These are phyloP conservation scores for Solanum rostratum DNA, from an alignment of 257 asterid genomes.

Conservation along the genomic window DNA sequence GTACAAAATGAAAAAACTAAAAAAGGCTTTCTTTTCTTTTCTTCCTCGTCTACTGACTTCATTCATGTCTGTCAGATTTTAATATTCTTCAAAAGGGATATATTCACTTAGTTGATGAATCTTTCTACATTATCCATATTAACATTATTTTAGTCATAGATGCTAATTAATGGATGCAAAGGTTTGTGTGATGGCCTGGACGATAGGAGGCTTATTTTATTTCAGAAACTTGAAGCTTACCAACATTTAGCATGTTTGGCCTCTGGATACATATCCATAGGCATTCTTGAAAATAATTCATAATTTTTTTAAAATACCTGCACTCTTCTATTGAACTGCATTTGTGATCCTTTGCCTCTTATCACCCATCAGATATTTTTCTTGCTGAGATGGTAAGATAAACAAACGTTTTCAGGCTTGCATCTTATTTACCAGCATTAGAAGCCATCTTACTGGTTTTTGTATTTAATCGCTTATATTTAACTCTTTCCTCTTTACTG, in stretches of 20 bases:
- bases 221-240: not conserved
- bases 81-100: not conserved
- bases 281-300: not conserved
- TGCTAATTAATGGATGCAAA: not conserved
- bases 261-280: not conserved
- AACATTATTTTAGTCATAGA: not conserved
- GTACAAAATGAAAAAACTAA: not conserved
- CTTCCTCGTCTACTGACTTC: not conserved
- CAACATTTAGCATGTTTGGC: not conserved
- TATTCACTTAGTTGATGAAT: not conserved
- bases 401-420: not conserved
- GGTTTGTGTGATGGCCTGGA: not conserved
- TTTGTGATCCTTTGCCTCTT: not conserved
- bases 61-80: not conserved
- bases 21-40: not conserved
- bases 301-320: not conserved
- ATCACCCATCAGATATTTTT: not conserved
- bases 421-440: not conserved
- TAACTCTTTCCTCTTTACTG: not conserved
- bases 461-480: not conserved
- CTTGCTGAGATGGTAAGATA: not conserved
- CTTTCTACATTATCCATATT: not conserved
- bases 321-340: not conserved
- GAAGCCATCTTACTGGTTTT: not conserved
- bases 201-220: not conserved